Base-by-base conservation (phyloP, 108 stramenopile species). In the Aurantiochytrium sp. region DNA sequence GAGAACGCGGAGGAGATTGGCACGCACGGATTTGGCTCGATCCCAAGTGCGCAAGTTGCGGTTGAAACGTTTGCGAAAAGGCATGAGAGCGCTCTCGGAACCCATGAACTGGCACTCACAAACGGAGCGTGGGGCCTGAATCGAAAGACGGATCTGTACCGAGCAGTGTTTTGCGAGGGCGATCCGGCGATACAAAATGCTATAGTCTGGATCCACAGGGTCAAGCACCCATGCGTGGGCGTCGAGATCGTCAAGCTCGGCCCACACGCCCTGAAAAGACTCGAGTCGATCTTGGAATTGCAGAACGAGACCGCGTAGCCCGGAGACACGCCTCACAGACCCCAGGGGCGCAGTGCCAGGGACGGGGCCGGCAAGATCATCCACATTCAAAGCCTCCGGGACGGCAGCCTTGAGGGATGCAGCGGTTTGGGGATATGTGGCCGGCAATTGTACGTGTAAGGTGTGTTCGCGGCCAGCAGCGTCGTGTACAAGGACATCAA, bases 61-160 rank as follows among this genome's bases (percentile, higher is more conserved):
- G 23, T 83, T 83, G 76, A 83, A 83, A 1, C 51, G 45, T 18
- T 53, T 83, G 4, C 76, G 76, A 83, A 83, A 53, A 18, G 76
- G 4, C n/a, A 3, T 4, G 6, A 83, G n/a, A 12, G 23, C 76
- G 51, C 19, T 23, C 76, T 83, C 76, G 3, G 76, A 83, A 16
- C 76, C 76, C 45, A 83, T 47, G 51, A 83, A 83, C 23, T 83
- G 76, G 51, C 76, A 83, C 76, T 83, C 76, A 4, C 76, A 83
- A 4, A 83, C 76, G n/a, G 76, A 47, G 8, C 51, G 76, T 12
- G 76, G 51, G 19, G 76, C 51, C 10, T 53, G 19, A 12, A 23
- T 12, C 0, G 76, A 28, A 23, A 83, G 19, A 19, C 51, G 45
- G 49, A 83, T 45, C 25, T 53, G 76, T 16, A 83, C 25, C 12